Percentiles rank a stretch among this genome's conserved stretches.
Evolutionary conservation across 192 early-diverging fungal species (phyloP).

Genomic region (Haplosporangium gracile): DNA sequence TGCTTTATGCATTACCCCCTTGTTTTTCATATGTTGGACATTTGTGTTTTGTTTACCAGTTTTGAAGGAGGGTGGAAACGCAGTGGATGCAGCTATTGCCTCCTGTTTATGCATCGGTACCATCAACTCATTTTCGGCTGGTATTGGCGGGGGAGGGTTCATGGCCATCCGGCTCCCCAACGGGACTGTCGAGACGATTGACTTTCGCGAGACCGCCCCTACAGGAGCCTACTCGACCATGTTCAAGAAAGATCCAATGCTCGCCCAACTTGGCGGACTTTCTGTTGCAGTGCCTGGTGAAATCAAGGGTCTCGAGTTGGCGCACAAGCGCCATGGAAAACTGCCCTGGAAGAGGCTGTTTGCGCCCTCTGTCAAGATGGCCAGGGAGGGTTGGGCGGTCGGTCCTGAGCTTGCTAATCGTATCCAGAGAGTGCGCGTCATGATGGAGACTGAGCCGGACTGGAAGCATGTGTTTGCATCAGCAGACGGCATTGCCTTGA

Average conservation of each 20-base stretch:
- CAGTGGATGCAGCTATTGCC: constrained; percentile 91
- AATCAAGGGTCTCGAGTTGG: constrained; percentile 86
- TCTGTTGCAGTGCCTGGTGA: constrained; percentile 90
- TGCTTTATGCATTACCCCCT: neutral
- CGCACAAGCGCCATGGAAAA: constrained; percentile 84
- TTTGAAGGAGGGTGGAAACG: constrained; percentile 87
- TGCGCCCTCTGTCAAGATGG: constrained; percentile 78
- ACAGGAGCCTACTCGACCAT: constrained; percentile 77
- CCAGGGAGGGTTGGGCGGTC: constrained; percentile 79
- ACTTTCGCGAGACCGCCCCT: constrained; percentile 93
- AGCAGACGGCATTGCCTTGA: constrained; percentile 8
- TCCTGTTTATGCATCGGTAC: constrained; percentile 88
- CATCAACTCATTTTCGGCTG: constrained; percentile 88
- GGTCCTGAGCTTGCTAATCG: constrained; percentile 56
- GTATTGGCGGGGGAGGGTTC: constrained; percentile 97
- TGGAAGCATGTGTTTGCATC: constrained; percentile 44
- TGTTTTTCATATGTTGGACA: neutral
- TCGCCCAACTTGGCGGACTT: constrained; percentile 78
- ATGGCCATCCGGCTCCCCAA: constrained; percentile 81
- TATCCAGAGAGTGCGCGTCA: constrained; percentile 23
- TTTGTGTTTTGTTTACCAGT: constrained; percentile 47
- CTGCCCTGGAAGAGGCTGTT: constrained; percentile 87
- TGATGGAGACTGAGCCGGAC: constrained; percentile 29
- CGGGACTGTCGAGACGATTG: constrained; percentile 76
- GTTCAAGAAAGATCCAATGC: constrained; percentile 79